Percentiles rank a stretch among this genome's conserved stretches.
Conservation (phyloP, 495 filamentous ascomycete genomes). For the Hapsidospora chrysogenum region DNA sequence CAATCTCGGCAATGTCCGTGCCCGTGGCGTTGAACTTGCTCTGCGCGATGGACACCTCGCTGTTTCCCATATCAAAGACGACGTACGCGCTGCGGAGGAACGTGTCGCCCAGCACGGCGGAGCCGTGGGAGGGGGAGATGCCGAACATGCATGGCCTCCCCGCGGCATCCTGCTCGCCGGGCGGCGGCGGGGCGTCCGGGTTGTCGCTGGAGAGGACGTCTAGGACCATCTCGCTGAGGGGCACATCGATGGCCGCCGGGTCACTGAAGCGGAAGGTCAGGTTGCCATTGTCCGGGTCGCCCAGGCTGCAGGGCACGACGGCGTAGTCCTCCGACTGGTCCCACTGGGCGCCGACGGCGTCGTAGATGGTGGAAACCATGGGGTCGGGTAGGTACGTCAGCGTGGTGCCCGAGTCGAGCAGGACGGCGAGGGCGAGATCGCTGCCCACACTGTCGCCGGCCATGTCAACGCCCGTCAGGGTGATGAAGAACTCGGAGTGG, state of each 20-base stretch:
- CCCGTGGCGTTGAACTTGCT: constrained; percentile 58
- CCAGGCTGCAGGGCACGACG: constrained; percentile 57
- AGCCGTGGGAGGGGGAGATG: constrained; percentile 16
- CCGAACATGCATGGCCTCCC: constrained; percentile 21
- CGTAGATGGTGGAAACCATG: constrained; percentile 46
- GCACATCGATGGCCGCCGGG: constrained; percentile 47
- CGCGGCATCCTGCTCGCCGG: background rate
- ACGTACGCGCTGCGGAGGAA: constrained; percentile 78
- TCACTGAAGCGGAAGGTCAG: constrained; percentile 55
- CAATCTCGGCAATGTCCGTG: constrained; percentile 53
- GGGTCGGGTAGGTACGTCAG: constrained; percentile 70
- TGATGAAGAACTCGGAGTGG: constrained; percentile 69
- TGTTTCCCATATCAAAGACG: constrained; percentile 73
- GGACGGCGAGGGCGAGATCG: constrained; percentile 46
- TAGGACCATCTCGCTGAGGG: constrained; percentile 63
- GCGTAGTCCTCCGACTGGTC: constrained; percentile 36
- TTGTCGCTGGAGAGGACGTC: constrained; percentile 34
- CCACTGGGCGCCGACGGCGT: constrained; percentile 46
- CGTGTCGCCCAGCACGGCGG: constrained; percentile 63
- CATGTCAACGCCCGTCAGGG: constrained; percentile 40
- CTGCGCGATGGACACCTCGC: constrained; percentile 67
- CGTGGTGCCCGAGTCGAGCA: constrained; percentile 87
- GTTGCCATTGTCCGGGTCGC: constrained; percentile 29
- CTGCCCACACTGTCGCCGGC: constrained; percentile 29
- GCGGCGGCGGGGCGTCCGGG: constrained; percentile 19